Evolutionary conservation across 2,329 filamentous ascomycete species (phyloP).

Genomic region (Metarhizium anisopliae): DNA sequence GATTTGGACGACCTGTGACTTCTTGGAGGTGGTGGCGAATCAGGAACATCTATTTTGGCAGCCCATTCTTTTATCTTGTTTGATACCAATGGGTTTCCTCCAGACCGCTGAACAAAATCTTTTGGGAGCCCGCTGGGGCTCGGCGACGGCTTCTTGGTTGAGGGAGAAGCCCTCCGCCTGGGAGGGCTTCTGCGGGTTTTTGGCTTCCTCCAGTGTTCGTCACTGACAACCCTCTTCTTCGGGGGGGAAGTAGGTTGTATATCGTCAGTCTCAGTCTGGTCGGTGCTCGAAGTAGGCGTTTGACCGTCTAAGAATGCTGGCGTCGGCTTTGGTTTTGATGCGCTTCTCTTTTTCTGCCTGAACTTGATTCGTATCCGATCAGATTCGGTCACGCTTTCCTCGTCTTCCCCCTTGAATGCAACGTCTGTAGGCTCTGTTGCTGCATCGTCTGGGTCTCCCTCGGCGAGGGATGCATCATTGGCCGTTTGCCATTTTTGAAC

Average conservation of each 20-base stretch:
- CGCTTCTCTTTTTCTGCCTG: constrained; percentile 34
- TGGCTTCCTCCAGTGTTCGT: constrained; percentile 75
- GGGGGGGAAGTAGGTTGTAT: constrained; percentile 47
- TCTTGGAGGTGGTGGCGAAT: constrained; percentile 23
- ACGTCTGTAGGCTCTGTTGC: constrained; percentile 54
- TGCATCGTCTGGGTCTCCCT: constrained; percentile 40
- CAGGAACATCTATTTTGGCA: constrained; percentile 41
- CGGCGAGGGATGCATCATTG: constrained; percentile 56
- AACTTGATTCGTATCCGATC: constrained; percentile 50
- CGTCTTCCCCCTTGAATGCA: constrained; percentile 47
- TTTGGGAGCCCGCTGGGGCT: constrained; percentile 34
- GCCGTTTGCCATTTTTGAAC: constrained; percentile 80
- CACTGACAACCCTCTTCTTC: constrained; percentile 87
- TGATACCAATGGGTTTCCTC: constrained; percentile 45
- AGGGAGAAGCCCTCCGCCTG: constrained; percentile 29
- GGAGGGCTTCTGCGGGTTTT: constrained; percentile 42
- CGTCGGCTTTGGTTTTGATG: constrained; percentile 20
- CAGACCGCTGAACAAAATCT: constrained; percentile 45
- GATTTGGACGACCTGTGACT: constrained; percentile 29
- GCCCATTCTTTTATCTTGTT: constrained; percentile 57
- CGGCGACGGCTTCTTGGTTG: constrained; percentile 15
- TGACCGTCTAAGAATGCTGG: constrained; percentile 16
- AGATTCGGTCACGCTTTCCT: constrained; percentile 50
- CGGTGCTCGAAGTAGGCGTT: constrained; percentile 11
- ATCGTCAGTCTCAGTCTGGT: constrained; percentile 11